Evolutionary conservation across 2,329 filamentous ascomycete species (phyloP).

Genomic region (Ceratocystis lukuohia): DNA sequence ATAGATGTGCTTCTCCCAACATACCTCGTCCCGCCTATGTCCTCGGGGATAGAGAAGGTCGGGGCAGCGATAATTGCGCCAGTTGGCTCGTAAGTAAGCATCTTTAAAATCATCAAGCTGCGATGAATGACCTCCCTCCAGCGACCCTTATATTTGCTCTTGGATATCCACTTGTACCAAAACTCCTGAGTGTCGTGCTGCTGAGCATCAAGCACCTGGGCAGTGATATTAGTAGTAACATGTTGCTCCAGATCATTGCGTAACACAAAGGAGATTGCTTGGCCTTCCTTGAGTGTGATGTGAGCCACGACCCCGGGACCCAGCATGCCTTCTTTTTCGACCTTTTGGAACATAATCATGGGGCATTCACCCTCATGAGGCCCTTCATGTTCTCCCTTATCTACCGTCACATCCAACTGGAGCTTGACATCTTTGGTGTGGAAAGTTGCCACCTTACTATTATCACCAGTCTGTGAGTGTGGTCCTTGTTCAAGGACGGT

Average conservation of each 20-base stretch:
- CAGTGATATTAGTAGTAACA: slow-evolving; percentile 45
- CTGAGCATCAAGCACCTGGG: slow-evolving; percentile 42
- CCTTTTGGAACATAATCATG: slow-evolving; percentile 41
- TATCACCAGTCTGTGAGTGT: slow-evolving; percentile 28
- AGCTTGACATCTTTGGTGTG: slow-evolving; percentile 44
- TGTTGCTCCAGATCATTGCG: slow-evolving; percentile 48
- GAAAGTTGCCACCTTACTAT: slow-evolving; percentile 51
- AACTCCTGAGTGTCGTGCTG: slow-evolving; percentile 58
- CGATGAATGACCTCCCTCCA: slow-evolving; percentile 60
- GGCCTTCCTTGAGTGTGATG: slow-evolving; percentile 49
- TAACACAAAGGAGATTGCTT: slow-evolving; percentile 55
- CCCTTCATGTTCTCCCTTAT: slow-evolving; percentile 38
- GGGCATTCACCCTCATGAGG: slow-evolving; percentile 34
- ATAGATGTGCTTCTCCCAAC: neutral
- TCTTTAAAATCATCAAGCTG: slow-evolving; percentile 60
- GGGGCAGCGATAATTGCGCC: slow-evolving; percentile 65
- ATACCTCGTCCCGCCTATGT: slow-evolving; percentile 48
- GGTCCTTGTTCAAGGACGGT: slow-evolving; percentile 40
- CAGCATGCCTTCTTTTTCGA: slow-evolving; percentile 37
- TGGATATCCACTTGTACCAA: slow-evolving; percentile 61
- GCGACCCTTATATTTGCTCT: slow-evolving; percentile 56
- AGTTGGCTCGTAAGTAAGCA: slow-evolving; percentile 65
- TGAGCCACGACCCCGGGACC: slow-evolving; percentile 50
- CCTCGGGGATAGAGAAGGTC: slow-evolving; percentile 65
- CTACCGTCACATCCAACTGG: slow-evolving; percentile 54